phyloP scores from a whole-genome alignment of 306 rosid genomes.

The Sicyos edulis region DNA sequence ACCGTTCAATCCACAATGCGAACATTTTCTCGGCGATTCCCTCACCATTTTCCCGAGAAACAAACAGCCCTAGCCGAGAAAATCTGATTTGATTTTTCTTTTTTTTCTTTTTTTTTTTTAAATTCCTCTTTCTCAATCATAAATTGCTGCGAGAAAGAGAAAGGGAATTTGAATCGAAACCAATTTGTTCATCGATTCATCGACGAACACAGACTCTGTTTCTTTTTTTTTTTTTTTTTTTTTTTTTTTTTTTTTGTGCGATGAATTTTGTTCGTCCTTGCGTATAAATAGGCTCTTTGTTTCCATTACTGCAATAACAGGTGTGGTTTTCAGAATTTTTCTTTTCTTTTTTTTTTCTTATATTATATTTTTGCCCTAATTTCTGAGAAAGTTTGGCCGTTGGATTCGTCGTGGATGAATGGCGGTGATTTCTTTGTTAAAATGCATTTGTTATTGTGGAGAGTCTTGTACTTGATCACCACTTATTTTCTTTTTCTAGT shows the following conservation, averaged over 20 bases:
- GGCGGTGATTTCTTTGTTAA: neutral
- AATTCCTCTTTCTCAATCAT: constrained; percentile 2
- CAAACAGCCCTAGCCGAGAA: neutral
- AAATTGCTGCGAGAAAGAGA: constrained; percentile 15
- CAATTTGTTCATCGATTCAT: constrained; percentile 11
- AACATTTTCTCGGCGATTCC: constrained; percentile 34
- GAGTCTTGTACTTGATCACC: neutral
- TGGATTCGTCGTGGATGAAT: neutral
- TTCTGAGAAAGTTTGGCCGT: neutral
- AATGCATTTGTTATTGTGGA: neutral
- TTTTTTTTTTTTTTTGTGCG: neutral
- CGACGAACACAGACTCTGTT: neutral
- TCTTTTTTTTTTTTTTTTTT: neutral
- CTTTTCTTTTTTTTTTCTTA: neutral
- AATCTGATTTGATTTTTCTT: neutral
- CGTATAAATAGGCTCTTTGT: constrained; percentile 13
- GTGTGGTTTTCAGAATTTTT: neutral
- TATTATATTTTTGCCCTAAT: neutral
- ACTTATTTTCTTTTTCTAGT: too few relatives aligned
- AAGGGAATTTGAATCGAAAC: constrained; percentile 5
- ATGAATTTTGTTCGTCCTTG: neutral
- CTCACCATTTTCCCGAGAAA: constrained; percentile 26
- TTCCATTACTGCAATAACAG: neutral
- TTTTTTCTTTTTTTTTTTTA: too few relatives aligned
- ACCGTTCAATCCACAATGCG: constrained; percentile 36